Percentiles rank a stretch among this genome's conserved stretches.
phyloP scores from a whole-genome alignment of 2,329 filamentous ascomycete genomes.

The Venturia aucupariae region DNA sequence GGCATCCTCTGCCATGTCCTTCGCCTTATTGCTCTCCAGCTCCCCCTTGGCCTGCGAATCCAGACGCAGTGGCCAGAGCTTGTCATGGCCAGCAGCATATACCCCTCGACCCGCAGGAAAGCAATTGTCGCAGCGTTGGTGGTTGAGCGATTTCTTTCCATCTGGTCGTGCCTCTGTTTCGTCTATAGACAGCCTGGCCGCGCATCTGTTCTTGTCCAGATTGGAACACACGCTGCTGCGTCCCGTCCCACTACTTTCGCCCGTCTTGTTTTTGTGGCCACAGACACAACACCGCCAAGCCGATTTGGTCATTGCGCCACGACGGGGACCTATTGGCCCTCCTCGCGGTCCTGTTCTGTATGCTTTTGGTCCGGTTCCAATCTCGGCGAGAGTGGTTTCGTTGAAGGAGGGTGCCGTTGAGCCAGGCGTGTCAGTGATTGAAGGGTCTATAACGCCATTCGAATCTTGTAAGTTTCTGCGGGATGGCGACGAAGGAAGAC shows the following conservation, averaged over 20 bases:
- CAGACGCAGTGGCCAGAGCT: not conserved
- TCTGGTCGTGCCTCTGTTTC: not conserved
- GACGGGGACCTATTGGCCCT: not conserved
- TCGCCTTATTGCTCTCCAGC: not conserved
- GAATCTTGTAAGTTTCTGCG: not conserved
- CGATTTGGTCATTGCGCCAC: not conserved
- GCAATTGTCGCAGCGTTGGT: constrained; percentile 8
- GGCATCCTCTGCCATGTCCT: not conserved
- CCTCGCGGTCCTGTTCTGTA: not conserved
- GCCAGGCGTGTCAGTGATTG: not conserved
- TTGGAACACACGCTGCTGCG: not conserved
- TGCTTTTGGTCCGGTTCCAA: not conserved
- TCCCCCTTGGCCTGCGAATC: not conserved
- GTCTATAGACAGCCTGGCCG: not conserved
- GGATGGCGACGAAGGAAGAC: not conserved
- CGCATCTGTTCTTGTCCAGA: not conserved
- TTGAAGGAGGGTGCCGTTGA: not conserved
- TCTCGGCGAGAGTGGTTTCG: not conserved
- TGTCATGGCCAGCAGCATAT: not conserved
- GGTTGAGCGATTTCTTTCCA: not conserved
- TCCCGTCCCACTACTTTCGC: not conserved
- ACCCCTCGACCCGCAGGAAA: not conserved
- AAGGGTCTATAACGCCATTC: not conserved
- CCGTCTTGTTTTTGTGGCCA: not conserved
- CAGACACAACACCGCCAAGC: constrained; percentile 6